Base-by-base conservation (phyloP, 1,284 basidiomycete species). In the Malassezia dermatis region DNA sequence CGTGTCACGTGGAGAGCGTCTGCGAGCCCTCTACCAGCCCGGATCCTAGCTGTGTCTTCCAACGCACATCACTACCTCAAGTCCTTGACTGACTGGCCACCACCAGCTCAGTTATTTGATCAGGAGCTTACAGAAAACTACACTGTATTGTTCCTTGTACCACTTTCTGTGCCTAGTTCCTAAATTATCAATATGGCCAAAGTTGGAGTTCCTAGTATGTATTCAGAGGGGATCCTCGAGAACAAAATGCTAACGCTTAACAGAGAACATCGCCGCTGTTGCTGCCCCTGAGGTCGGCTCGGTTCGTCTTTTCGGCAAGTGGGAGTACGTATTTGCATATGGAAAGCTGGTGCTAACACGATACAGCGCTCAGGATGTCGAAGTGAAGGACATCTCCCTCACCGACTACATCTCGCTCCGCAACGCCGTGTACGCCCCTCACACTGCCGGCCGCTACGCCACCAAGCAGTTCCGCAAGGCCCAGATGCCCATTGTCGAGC, bases 391-490 rank as follows among this genome's bases (percentile, higher is more conserved):
- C 77, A 98, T 98, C 64, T 75, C 70, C 48, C 63, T 71, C 39
- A 70, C 67, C 40, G 94, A 99, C 80, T 98, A 98, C 84, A 93
- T 98, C 79, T 91, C 95, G 81, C 87, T 94, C 79, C 90, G 89
- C 77, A 91, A 96, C 78, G 86, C 91, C 59, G 91, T 96, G 77
- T 96, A 90, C 81, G 80, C 93, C 59, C 74, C 93, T 61, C 93
- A 98, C 83, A 98, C 94, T 62, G 91, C 93, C 69, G 94, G 94
- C 69, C 89, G 94, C 78, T 98, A 96, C 78, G 89, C 91, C 76
- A 90, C 90, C 83, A 96, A 96, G 82, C 90, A 95, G 79, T 99
- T 99, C 86, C 94, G 93, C 83, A 99, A 99, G 85, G 90, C 90
- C 19, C 89, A 94, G 79, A 98, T 98, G 93, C 94, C 94, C 75